These are phyloP conservation scores for Royoungia palumana DNA, from an alignment of 768 basidiomycete genomes.

Conservation along the genomic window DNA sequence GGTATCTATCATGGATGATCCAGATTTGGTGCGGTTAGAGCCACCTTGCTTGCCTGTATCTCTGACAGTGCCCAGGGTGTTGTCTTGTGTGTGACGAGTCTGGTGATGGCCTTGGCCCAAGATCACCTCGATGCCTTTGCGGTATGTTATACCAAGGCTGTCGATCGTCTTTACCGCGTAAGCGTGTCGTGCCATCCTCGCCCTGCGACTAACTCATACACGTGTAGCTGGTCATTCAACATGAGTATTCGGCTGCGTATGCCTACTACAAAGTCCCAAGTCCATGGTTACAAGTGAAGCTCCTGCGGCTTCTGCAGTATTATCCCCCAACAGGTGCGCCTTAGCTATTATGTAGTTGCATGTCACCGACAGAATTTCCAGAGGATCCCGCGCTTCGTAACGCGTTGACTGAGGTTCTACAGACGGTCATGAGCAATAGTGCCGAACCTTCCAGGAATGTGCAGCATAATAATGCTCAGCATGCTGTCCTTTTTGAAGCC, in stretches of 20 bases:
- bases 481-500: constrained; percentile 97
- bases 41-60: neutral
- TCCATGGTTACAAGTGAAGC: constrained; percentile 96
- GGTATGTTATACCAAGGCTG: constrained; percentile 93
- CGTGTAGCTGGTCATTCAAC: constrained; percentile 80
- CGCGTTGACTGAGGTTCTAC: constrained; percentile 77
- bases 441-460: constrained; percentile 91
- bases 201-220: constrained; percentile 7
- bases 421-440: constrained; percentile 87
- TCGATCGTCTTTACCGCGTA: constrained; percentile 82
- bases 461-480: constrained; percentile 98
- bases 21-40: constrained; percentile 60
- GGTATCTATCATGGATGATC: constrained; percentile 93
- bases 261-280: constrained; percentile 97
- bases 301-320: constrained; percentile 89
- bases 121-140: constrained; percentile 88
- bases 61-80: constrained; percentile 63
- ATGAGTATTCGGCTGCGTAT: constrained; percentile 85
- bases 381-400: constrained; percentile 80
- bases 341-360: neutral
- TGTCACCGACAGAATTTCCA: constrained; percentile 29
- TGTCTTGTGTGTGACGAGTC: constrained; percentile 87
- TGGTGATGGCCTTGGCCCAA: constrained; percentile 93
- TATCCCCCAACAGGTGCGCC: constrained; percentile 88
- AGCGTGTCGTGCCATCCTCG: constrained; percentile 15